Percentiles rank a stretch among this genome's conserved stretches.
Evolutionary conservation across 1,139 yeast species (phyloP).

Genomic region (Kurtzmaniella natalensis): DNA sequence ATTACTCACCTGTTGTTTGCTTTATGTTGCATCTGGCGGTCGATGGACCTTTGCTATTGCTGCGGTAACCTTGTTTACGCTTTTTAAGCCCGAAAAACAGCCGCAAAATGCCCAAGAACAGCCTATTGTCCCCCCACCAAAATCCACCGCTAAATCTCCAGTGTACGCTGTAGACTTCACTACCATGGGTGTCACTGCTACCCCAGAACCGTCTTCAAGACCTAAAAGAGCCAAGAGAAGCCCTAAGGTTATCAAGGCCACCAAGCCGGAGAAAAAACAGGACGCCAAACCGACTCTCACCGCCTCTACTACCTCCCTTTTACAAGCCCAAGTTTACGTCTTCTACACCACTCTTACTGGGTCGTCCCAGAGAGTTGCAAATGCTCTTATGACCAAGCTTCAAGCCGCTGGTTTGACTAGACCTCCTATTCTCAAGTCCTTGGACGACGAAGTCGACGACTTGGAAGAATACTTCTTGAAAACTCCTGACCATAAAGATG

Average conservation of each 20-base stretch:
- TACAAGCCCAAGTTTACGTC: slow-evolving; percentile 50
- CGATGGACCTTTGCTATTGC: slow-evolving; percentile 20
- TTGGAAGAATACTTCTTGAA: slow-evolving; percentile 76
- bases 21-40: slow-evolving; percentile 23
- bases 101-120: background rate
- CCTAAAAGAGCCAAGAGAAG: slow-evolving; percentile 22
- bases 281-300: slow-evolving; percentile 25
- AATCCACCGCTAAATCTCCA: slow-evolving; percentile 20
- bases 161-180: slow-evolving; percentile 45
- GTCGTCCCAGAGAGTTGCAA: slow-evolving; percentile 68
- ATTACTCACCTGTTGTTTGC: slow-evolving; percentile 15
- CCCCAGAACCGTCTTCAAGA: slow-evolving; percentile 4
- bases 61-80: slow-evolving; percentile 9
- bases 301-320: slow-evolving; percentile 26
- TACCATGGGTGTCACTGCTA: slow-evolving; percentile 15
- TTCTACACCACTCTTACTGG: slow-evolving; percentile 88
- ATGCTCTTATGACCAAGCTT: slow-evolving; percentile 36
- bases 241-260: slow-evolving; percentile 39
- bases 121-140: slow-evolving; percentile 3
- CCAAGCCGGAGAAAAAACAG: slow-evolving; percentile 19
- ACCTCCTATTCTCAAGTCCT: slow-evolving; percentile 55
- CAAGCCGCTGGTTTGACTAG: slow-evolving; percentile 26
- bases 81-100: slow-evolving; percentile 4
- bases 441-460: slow-evolving; percentile 81
- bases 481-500: slow-evolving; percentile 43